Evolutionary conservation across 805 yeast genomes (phyloP), one percentile per base, ranked within the genome.

Genomic region (Debaryomyces hansenii): DNA sequence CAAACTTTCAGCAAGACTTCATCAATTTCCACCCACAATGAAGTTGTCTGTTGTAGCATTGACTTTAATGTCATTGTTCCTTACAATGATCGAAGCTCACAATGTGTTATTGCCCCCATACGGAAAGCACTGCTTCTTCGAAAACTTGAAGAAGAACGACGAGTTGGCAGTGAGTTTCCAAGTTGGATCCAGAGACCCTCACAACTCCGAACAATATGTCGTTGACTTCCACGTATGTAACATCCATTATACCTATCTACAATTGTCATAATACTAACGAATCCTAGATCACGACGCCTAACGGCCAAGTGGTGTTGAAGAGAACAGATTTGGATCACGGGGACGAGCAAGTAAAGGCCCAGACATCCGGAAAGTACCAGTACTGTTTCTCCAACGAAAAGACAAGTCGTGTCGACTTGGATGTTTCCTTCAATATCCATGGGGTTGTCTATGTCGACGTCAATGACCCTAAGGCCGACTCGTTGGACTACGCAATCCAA

Each of bases 381-480:
- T 94, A 87, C 75, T 92, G 99, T 70, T 92, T 92, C 75, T 82
- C 92, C 55, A 92, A 94, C 67, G 97, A 90, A 66, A 83, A 80
- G 57, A 75, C 88, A 5, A 74, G 80, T 16, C 63, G 84, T 40
- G 80, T 78, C 37, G 88, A 94, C 42, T 86, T 90, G 67, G 99
- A 92, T 63, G 96, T 92, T 33, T 85, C 96, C 0, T 92, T 92
- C 78, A 94, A 92, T 67, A 89, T 92, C 47, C 96, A 90, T 63
- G 98, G 97, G 24, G 90, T 88, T 29, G 82, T 91, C 45, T 92
- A 87, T 63, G 82, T 92, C 42, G 96, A 88, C 60, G 79, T 82
- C 48, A 86, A 84, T 57, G 85, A 84, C 62, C 87, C 90, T 53
- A 79, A 84, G 46, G 75, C 83, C 27, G 89, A 90, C 63, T 80